Base-by-base conservation (phyloP, 1,284 basidiomycete genomes). In the Cerioporus squamosus region DNA sequence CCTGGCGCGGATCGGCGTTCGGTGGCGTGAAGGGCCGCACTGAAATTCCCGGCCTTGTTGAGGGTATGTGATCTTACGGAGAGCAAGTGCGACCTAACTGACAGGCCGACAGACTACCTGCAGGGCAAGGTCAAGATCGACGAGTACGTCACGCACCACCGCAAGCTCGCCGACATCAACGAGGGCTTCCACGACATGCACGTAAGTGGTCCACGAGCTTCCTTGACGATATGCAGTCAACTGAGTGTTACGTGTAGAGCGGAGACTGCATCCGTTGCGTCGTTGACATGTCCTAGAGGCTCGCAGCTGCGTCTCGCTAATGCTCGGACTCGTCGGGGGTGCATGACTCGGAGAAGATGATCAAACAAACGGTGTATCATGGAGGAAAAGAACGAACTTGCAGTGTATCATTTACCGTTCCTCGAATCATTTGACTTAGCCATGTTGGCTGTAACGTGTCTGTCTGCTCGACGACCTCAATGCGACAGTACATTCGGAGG, bases 11-110 rank as follows among this genome's bases (percentile, higher is more conserved):
- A 45, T 84, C 86, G 44, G 97, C 97, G 0, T 99, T 99, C 68
- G 97, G 97, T 65, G 97, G 97, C 62, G 96, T 99, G 66, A 99
- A 98, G 80, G 97, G 97, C 44, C 87, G 97, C 58, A 95, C 95
- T 39, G 96, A 98, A 77, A 80, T 97, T 45, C 94, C 94, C 43
- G 92, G 91, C 18, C 86, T 97, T 45, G 93, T 97, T 17, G 86
- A 94, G 72, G 91, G 91, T 83, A 60, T n/a, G 42, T 36, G 17
- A 5, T 18, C n/a, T 8, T 18, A 9, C 9, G 8, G 7, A n/a
- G 18, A 42, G 40, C 14, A 42, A 22, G 2, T 20, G 6, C 4
- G 40, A 15, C n/a, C 8, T 10, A 2, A 12, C 40, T 42, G 12
- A 42, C 40, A 42, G 7, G 5, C n/a, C 20, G 15, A 42, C 62